These are phyloP conservation scores for Castanea sativa DNA, from an alignment of 306 rosid species.

Conservation along the genomic window DNA sequence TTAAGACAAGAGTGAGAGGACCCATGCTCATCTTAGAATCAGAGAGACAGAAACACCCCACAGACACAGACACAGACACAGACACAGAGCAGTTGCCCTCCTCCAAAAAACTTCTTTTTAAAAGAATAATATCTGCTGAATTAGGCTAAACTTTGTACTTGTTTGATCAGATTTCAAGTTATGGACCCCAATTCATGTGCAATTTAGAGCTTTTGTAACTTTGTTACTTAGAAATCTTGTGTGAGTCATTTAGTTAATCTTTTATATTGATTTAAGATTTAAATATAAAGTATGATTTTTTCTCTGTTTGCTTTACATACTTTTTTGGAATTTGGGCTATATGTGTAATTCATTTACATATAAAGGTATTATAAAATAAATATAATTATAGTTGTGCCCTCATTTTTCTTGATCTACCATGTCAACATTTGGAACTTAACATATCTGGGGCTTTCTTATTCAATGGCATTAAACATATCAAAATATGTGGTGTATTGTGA, in stretches of 20 bases:
- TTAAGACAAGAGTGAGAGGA: neutral
- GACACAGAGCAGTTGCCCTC: neutral
- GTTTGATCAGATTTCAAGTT: neutral
- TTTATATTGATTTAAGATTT: neutral
- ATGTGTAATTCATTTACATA: neutral
- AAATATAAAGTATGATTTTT: neutral
- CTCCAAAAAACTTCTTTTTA: neutral
- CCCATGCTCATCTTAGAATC: neutral
- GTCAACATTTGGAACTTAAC: neutral
- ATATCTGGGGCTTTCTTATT: neutral
- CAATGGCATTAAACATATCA: neutral
- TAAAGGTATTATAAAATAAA: too few species aligned
- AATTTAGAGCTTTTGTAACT: neutral
- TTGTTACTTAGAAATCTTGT: neutral
- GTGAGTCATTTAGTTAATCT: neutral
- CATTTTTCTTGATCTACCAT: too few species aligned
- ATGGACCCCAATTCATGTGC: neutral
- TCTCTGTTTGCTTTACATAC: neutral
- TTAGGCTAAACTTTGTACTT: neutral
- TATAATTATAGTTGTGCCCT: too few species aligned
- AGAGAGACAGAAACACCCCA: too few species aligned
- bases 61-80: too few species aligned
- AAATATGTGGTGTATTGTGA: neutral
- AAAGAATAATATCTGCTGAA: neutral
- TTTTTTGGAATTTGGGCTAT: neutral